Base-by-base conservation (phyloP, 2,329 filamentous ascomycete genomes). In the Cercospora sp. region DNA sequence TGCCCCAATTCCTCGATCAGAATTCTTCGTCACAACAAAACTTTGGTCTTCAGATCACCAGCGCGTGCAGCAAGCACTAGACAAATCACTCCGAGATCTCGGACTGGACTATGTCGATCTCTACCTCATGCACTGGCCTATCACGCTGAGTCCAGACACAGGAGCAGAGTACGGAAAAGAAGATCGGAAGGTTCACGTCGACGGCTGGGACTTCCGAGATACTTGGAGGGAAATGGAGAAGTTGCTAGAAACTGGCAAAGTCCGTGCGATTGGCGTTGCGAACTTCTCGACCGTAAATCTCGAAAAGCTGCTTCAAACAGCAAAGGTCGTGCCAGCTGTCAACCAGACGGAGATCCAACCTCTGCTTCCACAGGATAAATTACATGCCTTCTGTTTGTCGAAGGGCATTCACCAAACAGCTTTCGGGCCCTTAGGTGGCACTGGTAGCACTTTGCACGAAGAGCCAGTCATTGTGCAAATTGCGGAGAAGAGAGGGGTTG, bases 171-270 rank as follows among this genome's bases (percentile, higher is more conserved):
- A 64, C 12, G 62, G 65, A 8, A 57, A 61, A 20, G 51, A 67
- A 48, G 67, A 66, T 33, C 62, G 67, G 7, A 70, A 66, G 26
- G 45, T 39, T 3, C 65, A 69, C 18, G 58, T 67, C 16, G 26
- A 65, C 53, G 63, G 63, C 26, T 66, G 63, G 66, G 63, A 65
- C 26, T 65, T 87, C 74, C 90, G 94, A 78, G 85, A 91, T 68
- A 92, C 90, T 57, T 96, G 91, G 91, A 89, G 89, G 81, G 86
- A 86, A 77, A 89, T 93, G 85, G 90, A 92, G 82, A 85, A 84
- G 68, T 81, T 92, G 48, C 76, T 78, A 62, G 74, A 79, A 76
- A 79, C 79, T 18, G 79, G 81, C 45, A 83, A 83, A 72, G 78
- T 79, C 58, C 82, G 81, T 74, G 81, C 81, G 28, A 83, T 84